Evolutionary conservation across 768 basidiomycete genomes (phyloP).

Genomic region (Mrakia blollopis): DNA sequence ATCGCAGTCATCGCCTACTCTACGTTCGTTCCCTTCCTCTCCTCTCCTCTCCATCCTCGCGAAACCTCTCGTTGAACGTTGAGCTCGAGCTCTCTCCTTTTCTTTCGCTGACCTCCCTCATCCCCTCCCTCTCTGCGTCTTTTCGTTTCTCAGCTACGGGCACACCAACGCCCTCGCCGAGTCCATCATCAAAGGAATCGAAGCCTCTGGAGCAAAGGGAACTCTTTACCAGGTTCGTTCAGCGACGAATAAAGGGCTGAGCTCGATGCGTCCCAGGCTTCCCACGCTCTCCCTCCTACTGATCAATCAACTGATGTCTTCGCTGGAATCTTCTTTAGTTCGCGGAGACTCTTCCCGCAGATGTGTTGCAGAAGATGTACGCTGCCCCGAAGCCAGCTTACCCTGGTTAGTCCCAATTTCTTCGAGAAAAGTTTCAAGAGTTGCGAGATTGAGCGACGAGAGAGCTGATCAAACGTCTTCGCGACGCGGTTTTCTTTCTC

Average conservation of each 20-base stretch:
- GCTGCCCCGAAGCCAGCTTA: slow-evolving; percentile 6
- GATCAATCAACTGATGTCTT: not conserved
- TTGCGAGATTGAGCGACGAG: too few species aligned
- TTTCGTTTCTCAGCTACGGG: not conserved
- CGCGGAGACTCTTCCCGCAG: slow-evolving; percentile 1
- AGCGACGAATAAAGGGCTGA: too few species aligned
- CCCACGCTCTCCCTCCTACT: not conserved
- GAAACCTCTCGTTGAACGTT: too few species aligned
- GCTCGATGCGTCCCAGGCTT: not conserved
- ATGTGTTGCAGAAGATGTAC: slow-evolving; percentile 3
- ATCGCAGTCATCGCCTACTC: slow-evolving; percentile 15
- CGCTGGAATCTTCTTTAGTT: not conserved
- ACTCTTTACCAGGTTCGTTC: slow-evolving; percentile 1
- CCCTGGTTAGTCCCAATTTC: not conserved
- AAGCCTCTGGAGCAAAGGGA: not conserved
- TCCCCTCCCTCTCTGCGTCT: not conserved
- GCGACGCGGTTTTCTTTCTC: too few species aligned
- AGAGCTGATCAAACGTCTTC: too few species aligned
- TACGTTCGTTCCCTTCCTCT: not conserved
- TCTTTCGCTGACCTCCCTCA: not conserved
- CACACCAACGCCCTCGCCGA: slow-evolving; percentile 15
- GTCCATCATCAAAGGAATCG: slow-evolving; percentile 12
- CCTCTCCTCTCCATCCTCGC: too few species aligned
- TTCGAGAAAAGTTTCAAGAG: too few species aligned
- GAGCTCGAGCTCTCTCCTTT: not conserved